Evolutionary conservation across 805 yeast genomes (phyloP).

Genomic region (Zygotorulaspora chibaensis): DNA sequence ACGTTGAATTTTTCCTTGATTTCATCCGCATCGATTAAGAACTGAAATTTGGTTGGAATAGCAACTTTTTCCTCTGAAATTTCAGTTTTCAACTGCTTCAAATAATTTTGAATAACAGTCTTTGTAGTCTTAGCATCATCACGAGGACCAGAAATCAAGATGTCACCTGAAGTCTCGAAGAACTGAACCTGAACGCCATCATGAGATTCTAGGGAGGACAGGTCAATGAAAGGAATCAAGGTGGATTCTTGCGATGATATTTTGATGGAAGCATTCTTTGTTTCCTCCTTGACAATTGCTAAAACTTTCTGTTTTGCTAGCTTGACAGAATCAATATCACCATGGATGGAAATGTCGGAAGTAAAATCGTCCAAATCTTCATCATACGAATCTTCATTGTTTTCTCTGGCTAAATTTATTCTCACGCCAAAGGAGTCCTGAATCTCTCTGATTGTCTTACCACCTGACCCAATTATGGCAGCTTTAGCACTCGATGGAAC

Average conservation of each 20-base stretch:
- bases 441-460: conserved; percentile 75
- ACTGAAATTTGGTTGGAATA: conserved; percentile 67
- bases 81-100: conserved; percentile 43
- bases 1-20: conserved; percentile 54
- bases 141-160: conserved; percentile 67
- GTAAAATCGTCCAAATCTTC: conserved; percentile 57
- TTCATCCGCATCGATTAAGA: conserved; percentile 55
- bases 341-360: conserved; percentile 64
- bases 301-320: conserved; percentile 66
- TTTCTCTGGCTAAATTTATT: conserved; percentile 46
- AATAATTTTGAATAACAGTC: conserved; percentile 43
- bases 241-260: conserved; percentile 42
- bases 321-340: conserved; percentile 79
- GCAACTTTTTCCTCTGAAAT: conserved; percentile 52
- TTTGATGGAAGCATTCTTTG: conserved; percentile 51
- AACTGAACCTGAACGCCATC: conserved; percentile 31
- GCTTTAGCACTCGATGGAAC: conserved; percentile 78
- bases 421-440: conserved; percentile 68
- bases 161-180: conserved; percentile 32
- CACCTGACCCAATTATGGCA: conserved; percentile 81
- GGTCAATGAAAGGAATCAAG: conserved; percentile 34
- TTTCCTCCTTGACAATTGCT: conserved; percentile 70
- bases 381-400: conserved; percentile 39
- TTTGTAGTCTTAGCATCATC: conserved; percentile 56
- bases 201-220: conserved; percentile 16